A percentile compares a stretch with the other conserved stretches of the same genome.
These are phyloP conservation scores for Alloteropsis semialata DNA, from an alignment of 176 grass and related monocot genomes.

Conservation along the genomic window DNA sequence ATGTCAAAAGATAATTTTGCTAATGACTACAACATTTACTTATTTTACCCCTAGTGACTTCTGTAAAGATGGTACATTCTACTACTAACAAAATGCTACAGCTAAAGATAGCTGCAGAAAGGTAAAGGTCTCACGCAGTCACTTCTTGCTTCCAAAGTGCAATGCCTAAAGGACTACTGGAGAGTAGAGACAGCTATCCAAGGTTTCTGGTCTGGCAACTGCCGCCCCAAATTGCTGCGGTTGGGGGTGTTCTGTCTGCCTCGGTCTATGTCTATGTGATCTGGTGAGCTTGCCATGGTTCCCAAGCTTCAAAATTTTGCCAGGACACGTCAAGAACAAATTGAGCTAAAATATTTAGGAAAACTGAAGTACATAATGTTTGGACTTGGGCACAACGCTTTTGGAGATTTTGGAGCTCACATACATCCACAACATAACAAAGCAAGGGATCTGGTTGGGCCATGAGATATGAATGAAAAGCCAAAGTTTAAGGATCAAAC, in stretches of 20 bases:
- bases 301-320: neutral
- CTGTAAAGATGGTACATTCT: constrained; percentile 27
- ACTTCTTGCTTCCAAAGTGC: constrained; percentile 49
- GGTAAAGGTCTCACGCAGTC: constrained; percentile 15
- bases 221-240: constrained; percentile 34
- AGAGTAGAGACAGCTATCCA: constrained; percentile 35
- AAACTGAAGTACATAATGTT: neutral
- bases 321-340: neutral
- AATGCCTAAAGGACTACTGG: constrained; percentile 23
- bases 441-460: constrained; percentile 26
- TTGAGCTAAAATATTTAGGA: neutral
- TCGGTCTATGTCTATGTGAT: neutral
- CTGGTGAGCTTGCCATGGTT: constrained; percentile 15
- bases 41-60: constrained; percentile 20
- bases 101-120: constrained; percentile 47
- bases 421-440: neutral
- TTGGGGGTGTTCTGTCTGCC: constrained; percentile 45
- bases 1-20: constrained; percentile 14
- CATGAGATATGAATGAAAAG: constrained; percentile 39
- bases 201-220: constrained; percentile 42
- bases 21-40: neutral
- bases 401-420: neutral
- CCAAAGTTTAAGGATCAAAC: constrained; percentile 49
- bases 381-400: neutral
- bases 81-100: neutral